Evolutionary conservation across 2,329 filamentous ascomycete genomes (phyloP).

Genomic region (Aspergillus calidoustus): DNA sequence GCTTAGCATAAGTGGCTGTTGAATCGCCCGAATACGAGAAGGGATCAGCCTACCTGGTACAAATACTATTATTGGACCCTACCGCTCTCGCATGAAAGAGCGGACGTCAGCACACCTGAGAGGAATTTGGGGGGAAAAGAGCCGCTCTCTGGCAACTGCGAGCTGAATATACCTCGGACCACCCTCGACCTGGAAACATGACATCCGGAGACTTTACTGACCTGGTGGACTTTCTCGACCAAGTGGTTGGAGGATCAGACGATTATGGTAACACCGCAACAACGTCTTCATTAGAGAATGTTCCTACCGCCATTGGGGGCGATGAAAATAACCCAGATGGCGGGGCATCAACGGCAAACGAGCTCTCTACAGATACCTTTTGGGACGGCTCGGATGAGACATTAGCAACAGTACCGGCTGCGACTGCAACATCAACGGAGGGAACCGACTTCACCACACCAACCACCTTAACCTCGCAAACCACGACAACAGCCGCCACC

Average conservation of each 20-base stretch:
- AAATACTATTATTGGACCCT: background rate
- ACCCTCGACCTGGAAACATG: background rate
- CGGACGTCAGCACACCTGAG: background rate
- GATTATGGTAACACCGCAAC: background rate
- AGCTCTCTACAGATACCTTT: too few relatives aligned
- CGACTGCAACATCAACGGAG: background rate
- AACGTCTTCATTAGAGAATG: too few relatives aligned
- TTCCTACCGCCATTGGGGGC: too few relatives aligned
- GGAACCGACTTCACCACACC: background rate
- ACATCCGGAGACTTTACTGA: too few relatives aligned
- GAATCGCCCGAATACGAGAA: slow-evolving; percentile 5
- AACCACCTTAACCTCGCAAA: background rate
- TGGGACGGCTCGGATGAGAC: background rate
- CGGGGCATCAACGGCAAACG: too few relatives aligned
- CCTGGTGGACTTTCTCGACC: background rate
- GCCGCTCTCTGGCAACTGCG: background rate
- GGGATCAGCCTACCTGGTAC: background rate
- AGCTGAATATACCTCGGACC: background rate
- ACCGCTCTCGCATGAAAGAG: slow-evolving; percentile 2
- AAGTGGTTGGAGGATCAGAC: background rate
- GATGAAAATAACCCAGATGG: too few relatives aligned
- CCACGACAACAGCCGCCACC: background rate
- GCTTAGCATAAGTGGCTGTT: background rate
- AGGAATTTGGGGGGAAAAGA: slow-evolving; percentile 5
- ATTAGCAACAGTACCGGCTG: background rate